A percentile compares a stretch with the other conserved stretches of the same genome.
Evolutionary conservation across 352 stramenopile species (phyloP).

Genomic region (Peronospora destructor): DNA sequence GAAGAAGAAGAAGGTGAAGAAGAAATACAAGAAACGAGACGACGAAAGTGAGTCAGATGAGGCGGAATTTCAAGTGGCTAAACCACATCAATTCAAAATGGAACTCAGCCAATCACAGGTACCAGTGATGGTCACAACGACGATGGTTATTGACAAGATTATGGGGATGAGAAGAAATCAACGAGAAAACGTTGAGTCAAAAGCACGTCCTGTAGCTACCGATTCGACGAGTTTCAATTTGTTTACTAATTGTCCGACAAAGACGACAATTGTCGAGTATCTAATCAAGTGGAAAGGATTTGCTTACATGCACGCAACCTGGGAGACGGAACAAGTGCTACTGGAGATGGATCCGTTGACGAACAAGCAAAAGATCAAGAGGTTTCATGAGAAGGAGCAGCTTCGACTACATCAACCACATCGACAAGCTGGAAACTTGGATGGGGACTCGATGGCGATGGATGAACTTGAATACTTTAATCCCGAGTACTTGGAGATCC

Average conservation of each 20-base stretch:
- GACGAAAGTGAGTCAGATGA: conserved; percentile 40
- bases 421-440: conserved; percentile 27
- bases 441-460: conserved; percentile 32
- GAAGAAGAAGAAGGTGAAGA: conserved; percentile 26
- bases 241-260: conserved; percentile 34
- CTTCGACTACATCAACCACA: conserved; percentile 40
- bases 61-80: conserved; percentile 31
- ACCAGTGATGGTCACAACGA: conserved; percentile 2
- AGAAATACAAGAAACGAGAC: conserved; percentile 20
- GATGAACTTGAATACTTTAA: conserved; percentile 86
- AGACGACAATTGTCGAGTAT: conserved; percentile 57
- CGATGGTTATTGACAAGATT: conserved; percentile 87
- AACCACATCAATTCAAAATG: conserved; percentile 27
- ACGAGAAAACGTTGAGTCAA: conserved; percentile 32
- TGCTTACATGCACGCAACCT: conserved; percentile 85
- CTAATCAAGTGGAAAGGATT: conserved; percentile 89
- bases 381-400: conserved; percentile 80
- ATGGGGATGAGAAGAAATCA: conserved; percentile 61
- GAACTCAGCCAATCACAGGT: conserved; percentile 12
- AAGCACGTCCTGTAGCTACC: conserved; percentile 1
- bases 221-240: conserved; percentile 36
- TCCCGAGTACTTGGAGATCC: conserved; percentile 85
- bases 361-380: conserved; percentile 86
- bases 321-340: conserved; percentile 69
- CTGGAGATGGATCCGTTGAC: conserved; percentile 69